These are phyloP conservation scores for Penicillium paneum DNA, from an alignment of 2,329 filamentous ascomycete species.

Conservation along the genomic window DNA sequence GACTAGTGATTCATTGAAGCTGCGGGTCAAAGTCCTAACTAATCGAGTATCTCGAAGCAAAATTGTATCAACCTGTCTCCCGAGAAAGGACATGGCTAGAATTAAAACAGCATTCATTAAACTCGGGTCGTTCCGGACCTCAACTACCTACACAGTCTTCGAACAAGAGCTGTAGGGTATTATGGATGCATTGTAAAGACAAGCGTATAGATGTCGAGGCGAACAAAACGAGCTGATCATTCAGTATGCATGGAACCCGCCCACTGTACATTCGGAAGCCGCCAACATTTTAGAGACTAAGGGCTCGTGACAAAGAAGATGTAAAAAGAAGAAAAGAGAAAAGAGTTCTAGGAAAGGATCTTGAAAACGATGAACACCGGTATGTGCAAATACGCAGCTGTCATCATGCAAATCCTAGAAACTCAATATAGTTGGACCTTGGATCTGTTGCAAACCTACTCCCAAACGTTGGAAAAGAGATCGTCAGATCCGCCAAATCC, in stretches of 20 bases:
- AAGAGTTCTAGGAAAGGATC: neutral
- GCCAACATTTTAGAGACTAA: constrained; percentile 9
- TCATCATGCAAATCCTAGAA: constrained; percentile 13
- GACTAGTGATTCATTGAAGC: too few relatives aligned
- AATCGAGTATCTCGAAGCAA: neutral
- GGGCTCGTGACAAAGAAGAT: neutral
- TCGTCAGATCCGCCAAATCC: constrained; percentile 68
- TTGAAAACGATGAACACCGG: constrained; percentile 4
- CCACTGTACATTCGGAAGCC: constrained; percentile 14
- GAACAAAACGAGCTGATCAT: constrained; percentile 7
- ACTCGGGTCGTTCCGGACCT: neutral
- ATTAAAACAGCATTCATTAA: neutral
- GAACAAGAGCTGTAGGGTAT: constrained; percentile 3
- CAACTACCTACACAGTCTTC: neutral
- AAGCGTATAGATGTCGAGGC: constrained; percentile 9
- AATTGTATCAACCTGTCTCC: neutral
- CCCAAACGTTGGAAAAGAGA: constrained; percentile 94
- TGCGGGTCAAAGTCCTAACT: neutral
- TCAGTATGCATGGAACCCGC: constrained; percentile 15
- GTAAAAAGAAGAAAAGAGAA: neutral
- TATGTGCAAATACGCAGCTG: constrained; percentile 15
- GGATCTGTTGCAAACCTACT: constrained; percentile 50
- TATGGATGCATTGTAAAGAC: constrained; percentile 8
- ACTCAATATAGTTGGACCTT: neutral
- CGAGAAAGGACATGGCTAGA: neutral